Evolutionary conservation across 345 rosid genomes (phyloP).

Genomic region (Camelina neglecta): DNA sequence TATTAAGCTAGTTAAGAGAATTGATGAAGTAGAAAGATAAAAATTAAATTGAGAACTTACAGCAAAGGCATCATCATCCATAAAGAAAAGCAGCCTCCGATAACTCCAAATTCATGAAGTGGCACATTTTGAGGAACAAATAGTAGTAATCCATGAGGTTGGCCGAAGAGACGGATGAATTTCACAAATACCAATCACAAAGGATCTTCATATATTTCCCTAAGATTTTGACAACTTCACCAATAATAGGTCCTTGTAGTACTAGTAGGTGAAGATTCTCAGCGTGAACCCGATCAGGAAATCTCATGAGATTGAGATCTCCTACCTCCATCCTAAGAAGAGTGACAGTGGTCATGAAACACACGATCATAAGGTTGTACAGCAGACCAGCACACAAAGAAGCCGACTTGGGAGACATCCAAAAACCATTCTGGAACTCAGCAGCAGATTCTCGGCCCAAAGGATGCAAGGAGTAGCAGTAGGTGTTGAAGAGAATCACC

Average conservation of each 20-base stretch:
- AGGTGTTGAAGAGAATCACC: constrained; percentile 23
- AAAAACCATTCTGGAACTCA: background rate
- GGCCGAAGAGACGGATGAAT: background rate
- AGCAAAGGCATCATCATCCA: constrained; percentile 33
- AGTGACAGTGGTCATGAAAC: background rate
- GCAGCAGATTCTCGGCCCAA: background rate
- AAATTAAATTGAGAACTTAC: constrained; percentile 1
- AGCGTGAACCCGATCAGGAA: background rate
- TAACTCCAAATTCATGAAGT: constrained; percentile 28
- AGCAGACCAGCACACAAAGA: background rate
- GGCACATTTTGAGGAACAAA: background rate
- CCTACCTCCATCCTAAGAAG: background rate
- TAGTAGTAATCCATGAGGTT: background rate
- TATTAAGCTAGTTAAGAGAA: background rate
- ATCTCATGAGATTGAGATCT: background rate
- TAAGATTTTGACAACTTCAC: background rate
- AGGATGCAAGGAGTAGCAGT: constrained; percentile 9
- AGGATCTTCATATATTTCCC: constrained; percentile 18
- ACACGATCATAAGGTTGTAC: background rate
- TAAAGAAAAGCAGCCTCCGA: constrained; percentile 29
- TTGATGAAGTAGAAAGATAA: background rate
- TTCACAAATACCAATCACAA: constrained; percentile 22
- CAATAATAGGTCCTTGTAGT: background rate
- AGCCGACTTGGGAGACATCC: background rate
- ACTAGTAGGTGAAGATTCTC: background rate